Conservation (phyloP, 176 grass and related monocot genomes). For the Stipa capillata region DNA sequence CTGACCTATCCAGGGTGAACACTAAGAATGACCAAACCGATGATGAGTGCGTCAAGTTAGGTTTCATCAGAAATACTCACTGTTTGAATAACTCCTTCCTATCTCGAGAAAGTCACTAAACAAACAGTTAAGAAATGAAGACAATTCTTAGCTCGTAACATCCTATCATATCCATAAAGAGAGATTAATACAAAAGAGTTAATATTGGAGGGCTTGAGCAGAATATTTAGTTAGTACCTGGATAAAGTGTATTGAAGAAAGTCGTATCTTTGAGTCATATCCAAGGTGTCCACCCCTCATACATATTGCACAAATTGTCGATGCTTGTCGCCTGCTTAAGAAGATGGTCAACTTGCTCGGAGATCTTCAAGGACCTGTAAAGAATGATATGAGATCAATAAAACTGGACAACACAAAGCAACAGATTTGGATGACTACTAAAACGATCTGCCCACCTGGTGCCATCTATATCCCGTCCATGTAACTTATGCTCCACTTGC, state of each 20-base stretch:
- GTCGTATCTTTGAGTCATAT: slow-evolving; percentile 50
- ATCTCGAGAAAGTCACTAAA: background rate
- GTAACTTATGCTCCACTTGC: slow-evolving; percentile 87
- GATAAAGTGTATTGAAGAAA: slow-evolving; percentile 1
- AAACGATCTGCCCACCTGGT: slow-evolving; percentile 55
- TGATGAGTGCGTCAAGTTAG: background rate
- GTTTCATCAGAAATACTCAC: background rate
- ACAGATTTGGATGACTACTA: slow-evolving; percentile 1
- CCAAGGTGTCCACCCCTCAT: slow-evolving; percentile 99
- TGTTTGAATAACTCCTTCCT: background rate
- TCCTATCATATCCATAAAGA: too few relatives aligned
- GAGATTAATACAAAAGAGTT: background rate
- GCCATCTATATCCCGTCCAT: slow-evolving; percentile 68
- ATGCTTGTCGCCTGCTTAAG: slow-evolving; percentile 87
- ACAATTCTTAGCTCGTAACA: background rate
- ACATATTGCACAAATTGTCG: slow-evolving; percentile 99
- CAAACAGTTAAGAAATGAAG: background rate
- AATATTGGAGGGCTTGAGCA: background rate
- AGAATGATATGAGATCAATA: slow-evolving; percentile 23
- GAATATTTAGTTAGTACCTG: slow-evolving; percentile 32
- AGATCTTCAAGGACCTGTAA: slow-evolving; percentile 58
- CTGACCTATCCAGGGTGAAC: background rate
- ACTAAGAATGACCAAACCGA: background rate
- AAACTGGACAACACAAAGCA: slow-evolving; percentile 11
- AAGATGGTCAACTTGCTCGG: slow-evolving; percentile 90